Evolutionary conservation across 225 moss, liverwort and hornwort genomes (phyloP), one percentile per base, ranked within the genome.

Genomic region (Sphagnum contortum): DNA sequence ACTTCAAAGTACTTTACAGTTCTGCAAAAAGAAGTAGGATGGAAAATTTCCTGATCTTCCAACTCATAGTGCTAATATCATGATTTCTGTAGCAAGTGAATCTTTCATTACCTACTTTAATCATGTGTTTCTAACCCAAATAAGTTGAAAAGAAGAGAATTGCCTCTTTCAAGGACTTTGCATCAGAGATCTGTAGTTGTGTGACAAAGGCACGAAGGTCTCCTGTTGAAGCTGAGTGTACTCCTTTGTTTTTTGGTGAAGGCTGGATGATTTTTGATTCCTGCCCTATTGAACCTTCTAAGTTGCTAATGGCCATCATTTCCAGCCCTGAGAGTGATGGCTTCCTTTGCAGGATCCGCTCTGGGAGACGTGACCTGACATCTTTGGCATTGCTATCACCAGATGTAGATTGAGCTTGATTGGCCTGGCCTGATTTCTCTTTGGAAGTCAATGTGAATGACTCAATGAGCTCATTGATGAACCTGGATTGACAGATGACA

Each of bases 401-500:
- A 5, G 52, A 52, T 5, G 6, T 52, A 52, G 52, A 9, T 52
- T 29, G 29, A 29, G 52, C 52, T 66, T 74, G 68, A 62, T 57
- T 68, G 11, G 74, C 50, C 62, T 71, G 71, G 45, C 77, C 76
- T 68, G 54, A 79, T 62, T 70, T 82, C 69, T 74, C 79, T 59
- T 62, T 47, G 48, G 78, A 68, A 60, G 83, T 79, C 48, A 76
- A 70, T 53, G 82, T 67, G 59, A 81, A 50, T 59, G 60, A 68
- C 70, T 91, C 94, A 62, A 95, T 91, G 9, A 83, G 80, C 67
- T 86, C 87, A 71, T 95, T 95, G 59, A 95, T 86, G 50, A 79
- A 91, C 71, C 84, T 84, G 72, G 69, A 76, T 53, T 52, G 70
- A 29, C 29, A 29, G 29, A 29, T 29, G 29, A 29, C 29, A 29